A percentile compares a stretch with the other conserved stretches of the same genome.
Conservation (phyloP, 208 protist genomes). For the Trypanosomatidae sp. region DNA sequence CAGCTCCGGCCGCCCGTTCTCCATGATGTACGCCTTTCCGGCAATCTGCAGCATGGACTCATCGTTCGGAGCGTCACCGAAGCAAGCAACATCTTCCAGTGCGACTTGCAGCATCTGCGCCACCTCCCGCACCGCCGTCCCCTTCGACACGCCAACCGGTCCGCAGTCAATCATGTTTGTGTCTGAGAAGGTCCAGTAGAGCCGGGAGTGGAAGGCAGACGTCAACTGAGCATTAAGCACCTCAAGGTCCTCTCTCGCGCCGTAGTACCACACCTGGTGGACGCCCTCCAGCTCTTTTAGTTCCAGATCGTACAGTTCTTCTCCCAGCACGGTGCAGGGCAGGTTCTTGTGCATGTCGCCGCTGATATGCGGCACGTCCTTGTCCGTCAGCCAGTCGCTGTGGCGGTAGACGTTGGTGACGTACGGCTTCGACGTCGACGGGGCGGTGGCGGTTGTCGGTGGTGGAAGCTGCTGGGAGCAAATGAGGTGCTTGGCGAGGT, state of each 20-base stretch:
- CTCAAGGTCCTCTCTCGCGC: conserved; percentile 12
- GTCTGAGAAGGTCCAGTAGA: conserved; percentile 27
- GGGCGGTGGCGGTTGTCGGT: no score
- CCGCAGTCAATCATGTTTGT: conserved; percentile 40
- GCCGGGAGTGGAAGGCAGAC: conserved; percentile 10
- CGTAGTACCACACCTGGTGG: conserved; percentile 32
- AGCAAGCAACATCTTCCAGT: conserved; percentile 47
- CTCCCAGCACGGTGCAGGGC: conserved; percentile 6
- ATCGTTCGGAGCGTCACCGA: conserved; percentile 80
- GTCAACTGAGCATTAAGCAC: conserved; percentile 16
- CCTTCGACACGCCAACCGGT: conserved; percentile 44
- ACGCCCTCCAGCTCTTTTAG: conserved; percentile 22
- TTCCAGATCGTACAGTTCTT: conserved; percentile 21
- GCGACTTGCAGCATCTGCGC: conserved; percentile 33
- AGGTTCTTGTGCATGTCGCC: conserved; percentile 33
- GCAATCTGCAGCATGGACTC: conserved; percentile 52
- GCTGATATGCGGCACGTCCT: conserved; percentile 21
- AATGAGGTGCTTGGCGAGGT: no score
- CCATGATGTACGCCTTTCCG: conserved; percentile 54
- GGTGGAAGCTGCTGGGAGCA: no score
- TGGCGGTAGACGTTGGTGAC: conserved; percentile 55
- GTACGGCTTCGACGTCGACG: conserved; percentile 43
- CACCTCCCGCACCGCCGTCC: conserved; percentile 47
- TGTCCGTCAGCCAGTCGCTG: conserved; percentile 53
- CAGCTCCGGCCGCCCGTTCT: conserved; percentile 37